Base-by-base conservation (phyloP, 805 yeast species). In the Pichia eremophila region DNA sequence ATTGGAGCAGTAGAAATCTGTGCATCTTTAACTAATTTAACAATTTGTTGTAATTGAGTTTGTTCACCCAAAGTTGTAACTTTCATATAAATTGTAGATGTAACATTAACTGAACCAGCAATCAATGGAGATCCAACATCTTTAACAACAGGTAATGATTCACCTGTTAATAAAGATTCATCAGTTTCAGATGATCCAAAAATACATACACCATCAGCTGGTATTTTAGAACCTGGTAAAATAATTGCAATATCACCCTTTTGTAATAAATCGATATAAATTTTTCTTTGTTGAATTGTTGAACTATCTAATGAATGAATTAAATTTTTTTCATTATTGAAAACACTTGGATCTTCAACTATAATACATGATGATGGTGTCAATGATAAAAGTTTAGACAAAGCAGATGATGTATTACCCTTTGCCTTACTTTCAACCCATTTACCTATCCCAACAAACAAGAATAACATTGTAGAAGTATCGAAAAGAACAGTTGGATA, bases 91-190 rank as follows among this genome's bases (percentile, higher is more conserved):
- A 93, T 60, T 31, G 79, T 72, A 10, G 89, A 85, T 2, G 82
- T 71, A 0, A 93, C 88, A 62, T 95, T 93, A 40, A 91, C 77
- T 2, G 97, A 83, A 0, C 99, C 99, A 14, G 96, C 97, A 60
- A 85, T 79, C 2, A 93, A 84, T 2, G 56, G 51, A 35, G 82
- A 82, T 2, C 87, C 89, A 2, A 56, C 56, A 3, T 45, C 57
- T 57, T 91, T 93, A 39, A 68, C 63, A 0, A 90, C 81, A 2
- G 96, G 90, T 38, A 77, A 60, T 0, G 95, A 78, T 65, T 93
- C 99, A 44, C 99, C 99, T 0, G 99, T 91, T 47, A 93, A 70
- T 25, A 90, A 67, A 3, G 96, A 83, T 65, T 93, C 99, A 59
- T 90, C 91, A 32, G 88, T 74, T 57, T 85, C 95, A 0, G 96